A percentile compares a stretch with the other conserved stretches of the same genome.
Conservation (phyloP, 345 rosid species). For the Citrus medica region DNA sequence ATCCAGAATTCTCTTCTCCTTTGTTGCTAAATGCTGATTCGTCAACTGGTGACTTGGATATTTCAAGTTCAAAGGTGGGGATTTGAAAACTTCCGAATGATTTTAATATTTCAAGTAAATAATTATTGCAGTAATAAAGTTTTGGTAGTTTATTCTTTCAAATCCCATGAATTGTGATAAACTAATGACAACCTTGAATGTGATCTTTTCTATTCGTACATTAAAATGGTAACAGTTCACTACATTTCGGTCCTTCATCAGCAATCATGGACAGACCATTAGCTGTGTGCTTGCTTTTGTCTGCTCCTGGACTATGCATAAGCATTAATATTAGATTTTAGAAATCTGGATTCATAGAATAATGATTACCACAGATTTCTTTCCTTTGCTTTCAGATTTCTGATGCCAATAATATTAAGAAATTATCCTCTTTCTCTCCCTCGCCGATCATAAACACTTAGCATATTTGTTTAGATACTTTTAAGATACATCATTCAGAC, state of each 20-base stretch:
- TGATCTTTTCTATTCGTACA: background rate
- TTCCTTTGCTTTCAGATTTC: background rate
- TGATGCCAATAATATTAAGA: background rate
- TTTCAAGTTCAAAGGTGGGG: conserved; percentile 33
- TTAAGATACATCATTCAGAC: background rate
- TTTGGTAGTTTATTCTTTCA: background rate
- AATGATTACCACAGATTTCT: background rate
- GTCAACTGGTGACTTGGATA: conserved; percentile 30
- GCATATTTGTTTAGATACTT: background rate
- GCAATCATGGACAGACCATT: background rate
- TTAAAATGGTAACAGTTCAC: background rate
- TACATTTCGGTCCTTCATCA: background rate
- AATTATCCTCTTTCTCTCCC: background rate
- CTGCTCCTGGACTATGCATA: background rate
- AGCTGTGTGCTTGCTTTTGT: background rate
- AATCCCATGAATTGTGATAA: background rate
- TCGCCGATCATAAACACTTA: background rate
- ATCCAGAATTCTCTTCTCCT: conserved; percentile 35
- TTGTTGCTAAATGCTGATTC: conserved; percentile 19
- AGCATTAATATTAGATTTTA: background rate
- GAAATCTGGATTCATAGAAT: background rate
- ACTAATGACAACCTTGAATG: background rate
- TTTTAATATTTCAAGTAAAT: background rate
- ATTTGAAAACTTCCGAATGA: conserved; percentile 7
- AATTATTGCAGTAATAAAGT: background rate